phyloP scores from a whole-genome alignment of 495 filamentous ascomycete species.

The Jackrogersella minutella region DNA sequence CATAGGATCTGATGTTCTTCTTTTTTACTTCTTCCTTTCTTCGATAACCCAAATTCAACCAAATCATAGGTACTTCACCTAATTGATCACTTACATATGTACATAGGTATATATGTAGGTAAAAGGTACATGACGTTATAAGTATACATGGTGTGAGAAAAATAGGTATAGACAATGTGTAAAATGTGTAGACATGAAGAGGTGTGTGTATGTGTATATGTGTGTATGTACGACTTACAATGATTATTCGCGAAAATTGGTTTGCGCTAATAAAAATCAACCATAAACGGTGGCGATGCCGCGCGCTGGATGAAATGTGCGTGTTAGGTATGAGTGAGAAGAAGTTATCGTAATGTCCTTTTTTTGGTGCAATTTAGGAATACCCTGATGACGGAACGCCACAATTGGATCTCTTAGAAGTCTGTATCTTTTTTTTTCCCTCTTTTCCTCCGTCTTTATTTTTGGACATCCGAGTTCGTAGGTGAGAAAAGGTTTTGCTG shows the following conservation, averaged over 20 bases:
- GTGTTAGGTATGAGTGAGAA: neutral
- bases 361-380: neutral
- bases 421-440: no score
- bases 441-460: conserved; percentile 24
- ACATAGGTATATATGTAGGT: conserved; percentile 8
- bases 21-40: neutral
- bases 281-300: conserved; percentile 17
- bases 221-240: conserved; percentile 19
- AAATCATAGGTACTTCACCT: neutral
- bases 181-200: neutral
- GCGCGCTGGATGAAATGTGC: neutral
- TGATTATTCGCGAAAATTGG: conserved; percentile 4
- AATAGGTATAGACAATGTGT: neutral
- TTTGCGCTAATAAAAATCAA: conserved; percentile 8
- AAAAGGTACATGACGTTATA: neutral
- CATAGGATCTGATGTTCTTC: no score
- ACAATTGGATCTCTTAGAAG: conserved; percentile 14
- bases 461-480: conserved; percentile 14
- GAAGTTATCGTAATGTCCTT: neutral
- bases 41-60: neutral
- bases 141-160: neutral
- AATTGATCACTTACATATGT: neutral
- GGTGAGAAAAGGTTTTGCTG: conserved; percentile 27
- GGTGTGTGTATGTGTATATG: neutral
- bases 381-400: conserved; percentile 10